Evolutionary conservation across 2,329 filamentous ascomycete genomes (phyloP).

Genomic region (Lasiodiplodia gonubiensis): DNA sequence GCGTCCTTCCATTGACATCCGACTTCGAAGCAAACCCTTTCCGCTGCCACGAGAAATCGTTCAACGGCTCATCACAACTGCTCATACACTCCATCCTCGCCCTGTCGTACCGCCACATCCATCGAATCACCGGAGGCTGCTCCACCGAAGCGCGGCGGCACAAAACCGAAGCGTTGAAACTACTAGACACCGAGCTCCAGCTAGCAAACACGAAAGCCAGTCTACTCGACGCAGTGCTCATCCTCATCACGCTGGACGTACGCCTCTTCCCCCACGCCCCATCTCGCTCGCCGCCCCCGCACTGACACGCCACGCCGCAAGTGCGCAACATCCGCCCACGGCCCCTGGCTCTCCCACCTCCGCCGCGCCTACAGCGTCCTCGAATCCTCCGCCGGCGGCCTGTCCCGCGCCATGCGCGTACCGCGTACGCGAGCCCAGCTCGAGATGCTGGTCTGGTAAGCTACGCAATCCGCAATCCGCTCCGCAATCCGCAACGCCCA

Average conservation of each 20-base stretch:
- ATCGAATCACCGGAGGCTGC: background rate
- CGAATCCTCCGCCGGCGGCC: background rate
- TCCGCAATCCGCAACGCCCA: too few relatives aligned
- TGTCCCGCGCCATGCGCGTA: background rate
- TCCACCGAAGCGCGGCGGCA: background rate
- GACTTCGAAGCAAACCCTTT: slow-evolving; percentile 4
- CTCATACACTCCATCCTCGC: slow-evolving; percentile 5
- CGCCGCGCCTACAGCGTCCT: background rate
- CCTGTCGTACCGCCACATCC: background rate
- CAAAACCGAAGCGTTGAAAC: background rate
- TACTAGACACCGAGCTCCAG: background rate
- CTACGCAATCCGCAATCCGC: too few relatives aligned
- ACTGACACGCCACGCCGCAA: background rate
- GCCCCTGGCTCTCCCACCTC: background rate
- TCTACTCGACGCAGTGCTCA: background rate
- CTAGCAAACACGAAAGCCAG: background rate
- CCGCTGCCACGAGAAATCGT: background rate
- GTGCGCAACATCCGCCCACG: slow-evolving; percentile 4
- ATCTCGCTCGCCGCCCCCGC: too few relatives aligned
- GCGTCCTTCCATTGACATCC: background rate
- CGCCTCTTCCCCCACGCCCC: background rate
- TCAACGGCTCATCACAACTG: background rate
- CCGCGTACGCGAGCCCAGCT: background rate
- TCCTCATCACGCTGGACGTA: slow-evolving; percentile 4
- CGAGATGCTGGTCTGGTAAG: background rate